Evolutionary conservation across 2,329 filamentous ascomycete species (phyloP), one percentile per base, ranked within the genome.

Genomic region (Harringtonia aguacate): DNA sequence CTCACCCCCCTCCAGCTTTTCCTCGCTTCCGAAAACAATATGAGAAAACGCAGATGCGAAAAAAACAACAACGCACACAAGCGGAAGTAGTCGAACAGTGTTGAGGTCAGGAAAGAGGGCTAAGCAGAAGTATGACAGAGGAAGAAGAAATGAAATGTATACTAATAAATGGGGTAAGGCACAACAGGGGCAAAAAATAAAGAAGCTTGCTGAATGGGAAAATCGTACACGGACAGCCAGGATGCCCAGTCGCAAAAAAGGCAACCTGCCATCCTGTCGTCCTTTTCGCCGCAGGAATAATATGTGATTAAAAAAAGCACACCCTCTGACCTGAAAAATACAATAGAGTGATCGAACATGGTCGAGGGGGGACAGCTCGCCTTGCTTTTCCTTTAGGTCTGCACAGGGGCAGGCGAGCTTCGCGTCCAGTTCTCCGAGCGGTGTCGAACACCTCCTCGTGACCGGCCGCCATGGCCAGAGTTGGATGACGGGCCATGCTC

Each of bases 341-440:
- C 24, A 27, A 27, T 27, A 27, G 10, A 27, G 24, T 10, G 24
- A 35, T 18, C 33, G n/a, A 35, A 10, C 4, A 20, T 4, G 9
- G 33, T 18, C 14, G 31, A 34, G 14, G 14, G 6, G 7, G 7
- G 31, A 8, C 31, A 34, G 31, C 6, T 7, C 39, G 31, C 14
- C 7, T 6, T 14, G 20, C 27, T 24, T 8, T 20, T 24, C 13
- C 36, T 27, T 36, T 35, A 45, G 8, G 45, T 44, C 40, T 49
- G 45, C 7, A 47, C 45, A 5, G 48, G 30, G 15, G 48, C 42
- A 13, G 45, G 27, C 9, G 42, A 10, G 41, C 38, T 44, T 2
- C 47, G 38, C 6, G 47, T 46, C 49, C 49, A 51, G 43, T 49
- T 45, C 27, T 47, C 47, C 3, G 47, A 45, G 9, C 47, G 47